Percentiles rank a stretch among this genome's conserved stretches.
Evolutionary conservation across 108 stramenopile species (phyloP).

Genomic region (Seminavis robusta): DNA sequence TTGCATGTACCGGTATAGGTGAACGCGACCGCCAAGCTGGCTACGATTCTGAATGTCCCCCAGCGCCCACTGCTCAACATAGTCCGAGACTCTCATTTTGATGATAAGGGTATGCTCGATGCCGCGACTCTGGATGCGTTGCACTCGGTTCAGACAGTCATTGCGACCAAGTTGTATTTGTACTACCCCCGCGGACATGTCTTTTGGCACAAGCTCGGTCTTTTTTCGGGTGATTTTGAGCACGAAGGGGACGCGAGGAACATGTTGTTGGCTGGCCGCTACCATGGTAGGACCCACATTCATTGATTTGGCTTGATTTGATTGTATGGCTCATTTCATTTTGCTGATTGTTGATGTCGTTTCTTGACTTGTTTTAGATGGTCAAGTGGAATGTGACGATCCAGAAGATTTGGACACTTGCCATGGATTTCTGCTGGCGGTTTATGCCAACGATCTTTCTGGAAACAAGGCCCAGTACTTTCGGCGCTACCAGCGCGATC

Average conservation of each 20-base stretch:
- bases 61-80: slow-evolving; percentile 22
- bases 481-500: slow-evolving; percentile 28
- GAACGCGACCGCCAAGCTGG: slow-evolving; percentile 11
- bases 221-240: slow-evolving; percentile 20
- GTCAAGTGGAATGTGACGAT: slow-evolving; percentile 14
- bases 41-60: slow-evolving; percentile 22
- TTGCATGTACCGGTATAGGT: too few relatives aligned
- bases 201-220: slow-evolving; percentile 25
- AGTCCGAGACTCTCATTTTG: slow-evolving; percentile 15
- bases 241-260: slow-evolving; percentile 16
- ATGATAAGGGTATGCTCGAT: neutral
- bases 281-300: slow-evolving; percentile 3
- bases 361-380: too few relatives aligned
- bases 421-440: slow-evolving; percentile 29
- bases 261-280: slow-evolving; percentile 24
- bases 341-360: too few relatives aligned
- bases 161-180: slow-evolving; percentile 29
- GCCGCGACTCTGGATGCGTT: slow-evolving; percentile 5
- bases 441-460: slow-evolving; percentile 18
- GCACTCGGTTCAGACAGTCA: slow-evolving; percentile 28
- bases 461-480: slow-evolving; percentile 29
- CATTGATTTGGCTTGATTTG: neutral
- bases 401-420: slow-evolving; percentile 13
- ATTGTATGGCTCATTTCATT: neutral
- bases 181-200: slow-evolving; percentile 17